Evolutionary conservation across 257 asterid genomes (phyloP), one percentile per base, ranked within the genome.

Genomic region (Lycium ferocissimum): DNA sequence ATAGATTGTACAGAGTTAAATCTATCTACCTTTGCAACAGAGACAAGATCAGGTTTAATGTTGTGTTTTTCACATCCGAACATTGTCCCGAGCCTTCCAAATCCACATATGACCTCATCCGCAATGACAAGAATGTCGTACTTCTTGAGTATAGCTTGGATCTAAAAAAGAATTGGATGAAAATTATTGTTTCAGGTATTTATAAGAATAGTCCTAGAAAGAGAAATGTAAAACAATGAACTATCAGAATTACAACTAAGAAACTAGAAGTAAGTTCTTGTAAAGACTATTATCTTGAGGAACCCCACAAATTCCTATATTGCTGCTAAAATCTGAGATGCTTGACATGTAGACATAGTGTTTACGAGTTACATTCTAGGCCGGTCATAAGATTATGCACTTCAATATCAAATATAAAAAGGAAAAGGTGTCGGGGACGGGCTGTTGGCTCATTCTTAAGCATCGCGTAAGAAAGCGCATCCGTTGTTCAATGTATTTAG

Each of bases 21-120:
- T 11, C 33, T 26, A 7, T 75, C 37, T 89, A 95, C 98, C 98
- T 94, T 96, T 22, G 98, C 99, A 37, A 95, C 0, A 37, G 98
- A 90, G 87, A 96, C 99, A 14, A 96, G 98, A 88, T 96, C 98
- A 2, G 98, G 99, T 83, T 93, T 95, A 86, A 96, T 96, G 83
- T 93, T 93, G 83, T 94, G 95, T 88, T 93, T 95, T 85, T 96
- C 99, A 87, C 96, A 90, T 20, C 99, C 99, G 7, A 96, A 96
- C 98, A 89, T 91, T 22, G 98, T 92, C 26, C 99, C 99, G 5
- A 93, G 90, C 89, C 99, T 94, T 85, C 99, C 98, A 88, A 95
- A 96, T 80, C 96, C 99, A 80, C 98, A 96, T 87, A 96, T 95
- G 5, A 96, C 99, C 92, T 96, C 99, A 88, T 96, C 99, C 40